Base-by-base conservation (phyloP, 1,139 yeast species). In the Magnusiomyces tetraspermus region DNA sequence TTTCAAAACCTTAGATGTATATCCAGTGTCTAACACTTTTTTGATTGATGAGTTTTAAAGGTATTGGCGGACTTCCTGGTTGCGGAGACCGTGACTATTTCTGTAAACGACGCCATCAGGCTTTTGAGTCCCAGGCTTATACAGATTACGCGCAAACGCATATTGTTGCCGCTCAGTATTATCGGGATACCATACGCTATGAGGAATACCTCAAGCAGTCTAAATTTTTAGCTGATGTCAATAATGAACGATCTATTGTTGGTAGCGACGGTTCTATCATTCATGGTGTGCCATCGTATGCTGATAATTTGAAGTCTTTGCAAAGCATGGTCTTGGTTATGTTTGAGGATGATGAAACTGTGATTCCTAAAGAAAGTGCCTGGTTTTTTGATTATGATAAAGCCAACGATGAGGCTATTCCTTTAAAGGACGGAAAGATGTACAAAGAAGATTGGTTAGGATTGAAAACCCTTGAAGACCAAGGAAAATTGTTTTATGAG, bases 81-180 rank as follows among this genome's bases (percentile, higher is more conserved):
- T 85, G 95, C 64, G 66, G 66, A 2, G 65, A 72, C 1, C 68
- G 73, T 3, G 85, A 83, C 61, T 81, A 85, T 79, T 53, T 83
- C 0, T 86, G 95, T 62, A 70, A 75, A 53, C 69, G 71, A 48
- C 71, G 82, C 53, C 84, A 84, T 62, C 72, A 65, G 30, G 51
- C 81, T 1, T 67, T 86, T 57, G 82, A 77, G 63, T 67, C 67
- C 37, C 88, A 81, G 60, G 79, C 85, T 1, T 86, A 89, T 82
- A 65, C 72, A 33, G 71, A 71, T 15, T 72, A 72, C 22, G 74
- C 85, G 0, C 95, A 85, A 62, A 72, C 73, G 13, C 68, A 76
- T 8, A 68, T 83, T 1, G 70, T 85, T 1, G 83, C 88, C 5
- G 94, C 95, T 0, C 95, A 85, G 62, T 86, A 84, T 63, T 86